phyloP scores from a whole-genome alignment of 2,329 filamentous ascomycete genomes.

The Lecanicillium sp. region DNA sequence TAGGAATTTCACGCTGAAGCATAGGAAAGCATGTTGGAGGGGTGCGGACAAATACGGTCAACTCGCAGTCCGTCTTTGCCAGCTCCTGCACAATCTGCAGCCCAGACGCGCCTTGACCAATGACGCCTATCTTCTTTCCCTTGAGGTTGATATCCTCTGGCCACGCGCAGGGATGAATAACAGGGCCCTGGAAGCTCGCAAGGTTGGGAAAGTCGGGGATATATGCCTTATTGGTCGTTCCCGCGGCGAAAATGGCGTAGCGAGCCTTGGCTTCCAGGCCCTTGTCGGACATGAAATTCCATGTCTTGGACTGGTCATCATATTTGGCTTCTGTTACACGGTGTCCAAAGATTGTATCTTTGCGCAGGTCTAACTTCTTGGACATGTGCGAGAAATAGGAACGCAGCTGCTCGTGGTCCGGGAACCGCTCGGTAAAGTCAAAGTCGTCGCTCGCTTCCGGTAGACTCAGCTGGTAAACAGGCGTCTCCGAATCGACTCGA shows the following conservation, averaged over 20 bases:
- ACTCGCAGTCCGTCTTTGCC: slow-evolving; percentile 18
- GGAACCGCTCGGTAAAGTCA: slow-evolving; percentile 33
- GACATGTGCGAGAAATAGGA: slow-evolving; percentile 39
- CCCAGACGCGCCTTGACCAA: slow-evolving; percentile 22
- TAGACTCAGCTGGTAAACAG: slow-evolving; percentile 26
- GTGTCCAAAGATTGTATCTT: slow-evolving; percentile 34
- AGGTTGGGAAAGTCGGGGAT: slow-evolving; percentile 25
- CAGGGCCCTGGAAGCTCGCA: slow-evolving; percentile 17
- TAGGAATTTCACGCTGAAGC: slow-evolving; percentile 36
- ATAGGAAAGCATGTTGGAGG: slow-evolving; percentile 52
- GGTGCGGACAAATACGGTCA: slow-evolving; percentile 47
- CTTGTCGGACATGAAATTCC: slow-evolving; percentile 34
- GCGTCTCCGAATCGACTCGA: slow-evolving; percentile 27
- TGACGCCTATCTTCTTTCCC: slow-evolving; percentile 21
- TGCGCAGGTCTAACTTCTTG: slow-evolving; percentile 31
- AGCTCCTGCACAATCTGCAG: slow-evolving; percentile 22
- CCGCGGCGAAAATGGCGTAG: slow-evolving; percentile 37
- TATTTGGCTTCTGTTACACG: slow-evolving; percentile 32
- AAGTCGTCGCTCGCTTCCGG: slow-evolving; percentile 34
- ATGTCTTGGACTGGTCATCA: slow-evolving; percentile 24
- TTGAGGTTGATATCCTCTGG: slow-evolving; percentile 13
- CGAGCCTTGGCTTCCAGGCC: slow-evolving; percentile 28
- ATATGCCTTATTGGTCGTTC: slow-evolving; percentile 35
- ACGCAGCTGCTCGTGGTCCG: slow-evolving; percentile 29
- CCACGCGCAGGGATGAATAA: slow-evolving; percentile 22